Base-by-base conservation (phyloP, 176 grass and related monocot species). In the barley (Hordeum vulgare) region DNA sequence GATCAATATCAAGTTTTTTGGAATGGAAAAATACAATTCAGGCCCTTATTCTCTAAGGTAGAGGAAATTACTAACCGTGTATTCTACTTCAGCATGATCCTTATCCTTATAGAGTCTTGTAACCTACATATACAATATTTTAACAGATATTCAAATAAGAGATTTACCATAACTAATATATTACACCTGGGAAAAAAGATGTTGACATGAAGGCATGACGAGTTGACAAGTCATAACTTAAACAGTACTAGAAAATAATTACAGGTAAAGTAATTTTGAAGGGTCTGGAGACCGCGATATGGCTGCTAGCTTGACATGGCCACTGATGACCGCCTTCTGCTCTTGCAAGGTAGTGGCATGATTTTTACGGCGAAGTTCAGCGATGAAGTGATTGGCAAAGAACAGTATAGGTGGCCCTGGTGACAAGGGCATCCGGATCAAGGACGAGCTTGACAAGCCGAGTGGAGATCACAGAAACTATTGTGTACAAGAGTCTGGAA, bases 1-100 rank as follows among this genome's bases (percentile, higher is more conserved):
- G 33, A n/a, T 33, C 5, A 11, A 78, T 15, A 54, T 69, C 11
- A 37, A 29, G 33, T 65, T 78, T 25, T 53, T 34, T 8, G 33
- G 37, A 62, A 51, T 7, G 13, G 9, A 9, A 12, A 86, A 71
- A 64, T 45, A 7, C 60, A 66, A 73, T 11, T 5, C 11, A 40
- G 37, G 29, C 2, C 73, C 63, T 9, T 34, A 64, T 51, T 64
- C 54, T 28, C 21, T 3, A 80, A 76, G 51, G 21, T 47, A 25
- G 44, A 61, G 73, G 14, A 62, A 45, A 53, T 23, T 80, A 89
- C 92, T 85, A 34, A 97, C 92, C 56, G 92, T 97, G 63, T 92
- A 94, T 92, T 97, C 94, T 73, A 97, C 69, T 97, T 97, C 94
- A 74, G 94, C 94, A 70, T 97, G 88, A 11, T 94, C 88, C 81